These are phyloP conservation scores for Oryza australiensis DNA, from an alignment of 176 grass and related monocot genomes.

Conservation along the genomic window DNA sequence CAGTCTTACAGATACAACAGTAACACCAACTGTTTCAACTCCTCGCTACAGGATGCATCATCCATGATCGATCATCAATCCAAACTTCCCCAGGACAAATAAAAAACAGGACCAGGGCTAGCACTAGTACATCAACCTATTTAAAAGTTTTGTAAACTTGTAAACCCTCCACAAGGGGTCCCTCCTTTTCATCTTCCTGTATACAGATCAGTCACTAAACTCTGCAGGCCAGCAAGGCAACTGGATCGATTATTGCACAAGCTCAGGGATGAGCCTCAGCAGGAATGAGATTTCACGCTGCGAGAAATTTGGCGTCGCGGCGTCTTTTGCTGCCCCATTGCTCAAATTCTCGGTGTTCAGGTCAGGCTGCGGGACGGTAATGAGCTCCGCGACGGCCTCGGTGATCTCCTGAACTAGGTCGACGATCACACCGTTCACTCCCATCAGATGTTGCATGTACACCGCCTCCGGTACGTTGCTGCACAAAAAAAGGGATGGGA, in stretches of 20 bases:
- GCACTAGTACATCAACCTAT: not conserved
- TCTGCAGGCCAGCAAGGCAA: not conserved
- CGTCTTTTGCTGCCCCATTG: not conserved
- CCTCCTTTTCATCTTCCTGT: not conserved
- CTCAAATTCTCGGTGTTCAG: not conserved
- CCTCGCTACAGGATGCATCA: not conserved
- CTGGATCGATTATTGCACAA: slow-evolving; percentile 56
- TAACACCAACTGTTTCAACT: not conserved
- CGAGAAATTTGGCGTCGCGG: slow-evolving; percentile 59
- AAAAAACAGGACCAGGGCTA: slow-evolving; percentile 8
- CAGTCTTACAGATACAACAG: not conserved
- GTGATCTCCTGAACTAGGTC: slow-evolving; percentile 87
- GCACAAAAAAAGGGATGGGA: not conserved
- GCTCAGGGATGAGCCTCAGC: slow-evolving; percentile 87
- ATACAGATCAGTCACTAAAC: slow-evolving; percentile 3
- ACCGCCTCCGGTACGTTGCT: slow-evolving; percentile 92
- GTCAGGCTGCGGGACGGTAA: slow-evolving; percentile 16
- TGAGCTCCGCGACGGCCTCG: slow-evolving; percentile 56
- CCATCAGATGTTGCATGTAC: slow-evolving; percentile 94
- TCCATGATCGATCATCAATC: not conserved
- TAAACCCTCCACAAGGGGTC: slow-evolving; percentile 25
- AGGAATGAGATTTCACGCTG: slow-evolving; percentile 73
- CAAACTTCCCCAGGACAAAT: not conserved
- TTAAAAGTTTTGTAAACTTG: not conserved
- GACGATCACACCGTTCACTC: slow-evolving; percentile 80